These are phyloP conservation scores for Pontederia paniculata DNA, from an alignment of 176 grass and related monocot genomes.

Conservation along the genomic window DNA sequence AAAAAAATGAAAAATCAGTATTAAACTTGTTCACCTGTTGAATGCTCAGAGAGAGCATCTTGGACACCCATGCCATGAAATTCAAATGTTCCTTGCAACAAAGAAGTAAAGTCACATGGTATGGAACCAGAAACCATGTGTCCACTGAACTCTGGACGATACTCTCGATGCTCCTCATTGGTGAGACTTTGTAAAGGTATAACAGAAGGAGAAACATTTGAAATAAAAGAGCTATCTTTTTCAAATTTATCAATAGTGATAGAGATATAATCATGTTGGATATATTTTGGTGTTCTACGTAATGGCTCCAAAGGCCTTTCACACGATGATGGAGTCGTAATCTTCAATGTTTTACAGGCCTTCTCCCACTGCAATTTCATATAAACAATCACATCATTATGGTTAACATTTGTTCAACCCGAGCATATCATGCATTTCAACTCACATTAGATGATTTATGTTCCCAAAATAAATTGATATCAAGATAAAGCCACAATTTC, in stretches of 20 bases:
- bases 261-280: conserved; percentile 65
- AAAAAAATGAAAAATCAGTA: background rate
- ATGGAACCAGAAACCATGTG: conserved; percentile 25
- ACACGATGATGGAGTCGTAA: conserved; percentile 9
- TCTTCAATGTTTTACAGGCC: conserved; percentile 37
- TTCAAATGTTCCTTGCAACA: conserved; percentile 5
- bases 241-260: conserved; percentile 56
- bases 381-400: conserved; percentile 5
- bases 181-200: conserved; percentile 98
- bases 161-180: conserved; percentile 39
- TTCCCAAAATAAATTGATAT: too few relatives aligned
- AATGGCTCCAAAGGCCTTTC: conserved; percentile 34
- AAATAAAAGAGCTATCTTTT: conserved; percentile 48
- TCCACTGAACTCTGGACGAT: conserved; percentile 37
- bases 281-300: conserved; percentile 56
- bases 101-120: conserved; percentile 29
- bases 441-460: too few relatives aligned
- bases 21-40: background rate
- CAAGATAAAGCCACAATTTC: too few relatives aligned
- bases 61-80: background rate
- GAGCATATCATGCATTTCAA: too few relatives aligned
- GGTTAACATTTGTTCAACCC: too few relatives aligned
- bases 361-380: conserved; percentile 81
- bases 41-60: background rate
- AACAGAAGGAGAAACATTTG: conserved; percentile 66